Conservation (phyloP, 1,139 yeast genomes). For the Suhomyces panamericanus region DNA sequence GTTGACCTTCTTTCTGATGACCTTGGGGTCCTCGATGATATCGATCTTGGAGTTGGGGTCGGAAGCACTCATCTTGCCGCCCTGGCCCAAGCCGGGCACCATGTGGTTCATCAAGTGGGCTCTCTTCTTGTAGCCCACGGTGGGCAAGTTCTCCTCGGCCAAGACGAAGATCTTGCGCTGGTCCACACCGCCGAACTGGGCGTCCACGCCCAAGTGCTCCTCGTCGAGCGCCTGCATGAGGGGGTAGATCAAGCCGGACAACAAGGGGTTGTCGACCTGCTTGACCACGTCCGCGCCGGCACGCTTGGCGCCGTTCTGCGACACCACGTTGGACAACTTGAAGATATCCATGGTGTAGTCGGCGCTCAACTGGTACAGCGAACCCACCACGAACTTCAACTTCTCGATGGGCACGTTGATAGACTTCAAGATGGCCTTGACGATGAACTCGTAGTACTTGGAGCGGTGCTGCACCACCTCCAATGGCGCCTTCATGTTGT, state of each 20-base stretch:
- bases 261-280: conserved; percentile 90
- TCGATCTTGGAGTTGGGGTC: conserved; percentile 98
- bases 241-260: conserved; percentile 94
- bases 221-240: conserved; percentile 99
- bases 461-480: conserved; percentile 90
- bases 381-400: conserved; percentile 80
- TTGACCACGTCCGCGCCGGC: conserved; percentile 99
- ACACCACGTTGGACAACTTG: conserved; percentile 75
- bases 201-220: conserved; percentile 84
- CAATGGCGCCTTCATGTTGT: conserved; percentile 97
- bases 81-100: conserved; percentile 97
- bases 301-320: conserved; percentile 95
- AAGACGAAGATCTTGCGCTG: conserved; percentile 97
- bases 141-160: conserved; percentile 90
- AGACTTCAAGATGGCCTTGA: conserved; percentile 80
- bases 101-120: conserved; percentile 98
- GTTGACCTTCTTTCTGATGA: conserved; percentile 84
- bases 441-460: conserved; percentile 77
- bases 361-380: conserved; percentile 77
- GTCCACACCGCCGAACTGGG: conserved; percentile 98
- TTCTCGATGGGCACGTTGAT: conserved; percentile 91
- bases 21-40: conserved; percentile 82
- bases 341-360: conserved; percentile 88
- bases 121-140: conserved; percentile 91
- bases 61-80: conserved; percentile 98